Percentiles rank a stretch among this genome's conserved stretches.
Conservation (phyloP, 306 rosid species). For the Casuarina cunninghamiana region DNA sequence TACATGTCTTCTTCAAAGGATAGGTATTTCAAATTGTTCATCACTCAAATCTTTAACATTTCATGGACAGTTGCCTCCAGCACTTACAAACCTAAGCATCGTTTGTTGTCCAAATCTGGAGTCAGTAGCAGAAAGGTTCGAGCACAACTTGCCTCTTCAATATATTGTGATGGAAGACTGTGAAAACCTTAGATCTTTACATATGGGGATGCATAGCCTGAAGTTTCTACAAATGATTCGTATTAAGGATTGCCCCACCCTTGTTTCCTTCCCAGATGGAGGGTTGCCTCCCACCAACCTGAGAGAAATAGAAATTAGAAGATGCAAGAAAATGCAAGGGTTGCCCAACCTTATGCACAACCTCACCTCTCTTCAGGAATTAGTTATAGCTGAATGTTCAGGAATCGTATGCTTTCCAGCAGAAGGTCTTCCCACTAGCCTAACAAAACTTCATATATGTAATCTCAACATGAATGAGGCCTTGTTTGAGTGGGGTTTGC, state of each 20-base stretch:
- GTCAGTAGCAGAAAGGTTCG: slow-evolving; percentile 16
- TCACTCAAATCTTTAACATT: neutral
- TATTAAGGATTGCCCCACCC: neutral
- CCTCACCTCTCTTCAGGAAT: slow-evolving; percentile 13
- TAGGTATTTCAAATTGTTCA: neutral
- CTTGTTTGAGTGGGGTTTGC: slow-evolving; percentile 16
- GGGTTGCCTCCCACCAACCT: neutral
- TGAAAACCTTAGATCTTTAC: neutral
- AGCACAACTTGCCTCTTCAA: neutral
- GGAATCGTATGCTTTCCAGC: neutral
- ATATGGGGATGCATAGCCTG: neutral
- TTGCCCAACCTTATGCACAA: neutral
- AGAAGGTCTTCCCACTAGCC: slow-evolving; percentile 24
- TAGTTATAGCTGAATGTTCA: neutral
- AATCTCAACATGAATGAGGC: slow-evolving; percentile 1
- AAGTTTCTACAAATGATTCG: neutral
- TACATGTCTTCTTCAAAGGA: neutral
- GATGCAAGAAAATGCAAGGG: neutral
- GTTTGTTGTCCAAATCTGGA: neutral
- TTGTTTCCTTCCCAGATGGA: neutral
- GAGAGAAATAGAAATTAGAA: accelerated
- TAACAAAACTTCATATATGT: neutral
- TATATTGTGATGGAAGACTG: accelerated
- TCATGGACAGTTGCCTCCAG: neutral
- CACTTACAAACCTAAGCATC: neutral